Evolutionary conservation across 1,284 basidiomycete species (phyloP).

Genomic region (Peniophora sp.): DNA sequence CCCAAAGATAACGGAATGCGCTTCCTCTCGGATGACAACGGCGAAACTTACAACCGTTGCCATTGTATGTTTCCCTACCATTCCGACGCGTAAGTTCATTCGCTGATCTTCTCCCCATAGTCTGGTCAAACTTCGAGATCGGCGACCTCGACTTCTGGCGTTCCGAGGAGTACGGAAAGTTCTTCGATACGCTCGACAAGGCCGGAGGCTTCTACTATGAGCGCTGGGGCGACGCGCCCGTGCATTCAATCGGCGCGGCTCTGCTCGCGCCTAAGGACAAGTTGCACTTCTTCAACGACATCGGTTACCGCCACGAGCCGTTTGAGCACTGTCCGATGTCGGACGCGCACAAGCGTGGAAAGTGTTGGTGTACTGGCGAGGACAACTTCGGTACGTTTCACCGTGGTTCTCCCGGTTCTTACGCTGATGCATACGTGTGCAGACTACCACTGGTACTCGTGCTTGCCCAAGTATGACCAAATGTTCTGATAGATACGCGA

Average conservation of each 20-base stretch:
- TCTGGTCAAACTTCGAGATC: constrained; percentile 92
- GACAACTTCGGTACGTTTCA: constrained; percentile 53
- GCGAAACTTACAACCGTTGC: constrained; percentile 77
- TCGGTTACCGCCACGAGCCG: constrained; percentile 68
- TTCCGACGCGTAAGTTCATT: neutral
- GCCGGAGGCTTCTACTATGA: constrained; percentile 93
- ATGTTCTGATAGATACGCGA: constrained; percentile 32
- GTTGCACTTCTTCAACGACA: constrained; percentile 71
- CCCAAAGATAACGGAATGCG: constrained; percentile 69
- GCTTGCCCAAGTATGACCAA: constrained; percentile 61
- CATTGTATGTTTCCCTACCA: constrained; percentile 56
- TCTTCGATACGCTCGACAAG: constrained; percentile 79
- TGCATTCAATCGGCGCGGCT: constrained; percentile 82
- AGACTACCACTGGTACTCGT: constrained; percentile 81
- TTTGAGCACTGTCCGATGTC: constrained; percentile 74
- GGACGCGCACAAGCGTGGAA: constrained; percentile 46
- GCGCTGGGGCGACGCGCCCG: constrained; percentile 90
- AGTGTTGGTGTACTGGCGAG: constrained; percentile 59
- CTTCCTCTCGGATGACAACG: constrained; percentile 79
- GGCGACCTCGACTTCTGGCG: constrained; percentile 81
- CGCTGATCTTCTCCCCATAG: constrained; percentile 26
- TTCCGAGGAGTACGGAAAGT: constrained; percentile 73
- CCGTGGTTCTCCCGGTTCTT: neutral
- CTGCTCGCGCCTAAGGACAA: constrained; percentile 76
- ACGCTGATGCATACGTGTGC: constrained; percentile 4